These are phyloP conservation scores for Lactarius deliciosus DNA, from an alignment of 768 basidiomycete genomes.

Conservation along the genomic window DNA sequence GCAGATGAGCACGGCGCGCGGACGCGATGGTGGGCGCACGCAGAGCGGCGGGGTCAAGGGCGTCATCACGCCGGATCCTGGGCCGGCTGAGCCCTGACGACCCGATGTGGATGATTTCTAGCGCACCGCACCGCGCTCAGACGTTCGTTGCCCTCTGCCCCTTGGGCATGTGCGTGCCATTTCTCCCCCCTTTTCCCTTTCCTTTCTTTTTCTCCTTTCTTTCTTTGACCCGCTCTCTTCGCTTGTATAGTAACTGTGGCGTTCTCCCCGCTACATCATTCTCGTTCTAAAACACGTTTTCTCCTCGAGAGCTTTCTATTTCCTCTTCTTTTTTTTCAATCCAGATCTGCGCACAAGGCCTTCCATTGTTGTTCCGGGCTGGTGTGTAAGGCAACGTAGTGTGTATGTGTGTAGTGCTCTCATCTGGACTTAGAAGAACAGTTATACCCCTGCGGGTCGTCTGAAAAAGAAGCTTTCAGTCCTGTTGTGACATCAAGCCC, in stretches of 20 bases:
- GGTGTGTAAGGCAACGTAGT: slow-evolving; percentile 4
- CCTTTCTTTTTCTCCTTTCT: slow-evolving; percentile 9
- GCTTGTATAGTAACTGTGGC: slow-evolving; percentile 17
- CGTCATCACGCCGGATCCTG: slow-evolving; percentile 43
- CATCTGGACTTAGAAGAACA: slow-evolving; percentile 19
- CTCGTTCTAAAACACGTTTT: not conserved
- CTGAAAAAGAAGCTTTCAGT: not conserved
- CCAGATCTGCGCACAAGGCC: slow-evolving; percentile 6
- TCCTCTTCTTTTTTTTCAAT: not conserved
- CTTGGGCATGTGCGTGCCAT: not conserved
- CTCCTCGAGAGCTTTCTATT: not conserved
- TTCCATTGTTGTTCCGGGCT: slow-evolving; percentile 5
- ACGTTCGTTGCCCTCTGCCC: not conserved
- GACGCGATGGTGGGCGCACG: slow-evolving; percentile 77
- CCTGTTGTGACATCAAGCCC: too few species aligned
- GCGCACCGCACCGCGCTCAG: not conserved
- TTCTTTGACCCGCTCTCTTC: not conserved
- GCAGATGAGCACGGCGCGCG: slow-evolving; percentile 73
- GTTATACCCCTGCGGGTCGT: slow-evolving; percentile 11
- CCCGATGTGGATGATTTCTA: slow-evolving; percentile 39
- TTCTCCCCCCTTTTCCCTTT: not conserved
- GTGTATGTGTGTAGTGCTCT: slow-evolving; percentile 16
- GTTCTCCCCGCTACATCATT: not conserved
- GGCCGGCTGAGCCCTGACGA: slow-evolving; percentile 8
- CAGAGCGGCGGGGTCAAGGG: slow-evolving; percentile 86